phyloP scores from a whole-genome alignment of 805 yeast genomes.

The Nakazawaea populi region DNA sequence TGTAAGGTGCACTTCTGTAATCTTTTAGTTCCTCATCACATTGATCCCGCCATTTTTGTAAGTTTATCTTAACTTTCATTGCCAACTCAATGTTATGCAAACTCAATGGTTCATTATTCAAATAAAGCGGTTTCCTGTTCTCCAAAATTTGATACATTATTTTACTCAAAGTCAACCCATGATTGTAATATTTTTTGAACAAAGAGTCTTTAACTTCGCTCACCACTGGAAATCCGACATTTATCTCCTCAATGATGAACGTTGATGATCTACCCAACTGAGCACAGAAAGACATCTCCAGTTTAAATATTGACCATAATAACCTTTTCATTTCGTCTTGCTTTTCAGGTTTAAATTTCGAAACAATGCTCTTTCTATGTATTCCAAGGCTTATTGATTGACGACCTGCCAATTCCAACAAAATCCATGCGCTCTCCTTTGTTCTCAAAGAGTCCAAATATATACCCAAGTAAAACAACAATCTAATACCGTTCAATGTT shows the following conservation, averaged over 20 bases:
- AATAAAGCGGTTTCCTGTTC: slow-evolving; percentile 26
- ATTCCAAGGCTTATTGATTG: slow-evolving; percentile 45
- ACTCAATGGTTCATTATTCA: slow-evolving; percentile 32
- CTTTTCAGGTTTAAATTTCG: slow-evolving; percentile 25
- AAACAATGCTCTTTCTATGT: slow-evolving; percentile 32
- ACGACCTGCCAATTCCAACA: slow-evolving; percentile 39
- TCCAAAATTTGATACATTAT: slow-evolving; percentile 34
- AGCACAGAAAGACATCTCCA: slow-evolving; percentile 34
- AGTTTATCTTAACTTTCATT: slow-evolving; percentile 26
- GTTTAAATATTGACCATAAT: slow-evolving; percentile 40
- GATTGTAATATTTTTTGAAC: slow-evolving; percentile 25
- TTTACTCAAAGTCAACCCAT: slow-evolving; percentile 29
- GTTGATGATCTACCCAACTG: slow-evolving; percentile 41
- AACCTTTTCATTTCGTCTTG: slow-evolving; percentile 34
- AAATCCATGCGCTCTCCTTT: slow-evolving; percentile 42
- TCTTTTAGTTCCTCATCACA: slow-evolving; percentile 27
- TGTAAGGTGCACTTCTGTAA: slow-evolving; percentile 24
- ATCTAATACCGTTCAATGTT: slow-evolving; percentile 36
- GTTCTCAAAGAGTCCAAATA: slow-evolving; percentile 38
- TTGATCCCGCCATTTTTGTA: slow-evolving; percentile 28
- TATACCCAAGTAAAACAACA: slow-evolving; percentile 34
- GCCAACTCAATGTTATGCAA: slow-evolving; percentile 34
- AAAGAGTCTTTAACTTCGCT: slow-evolving; percentile 24
- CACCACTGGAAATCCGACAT: slow-evolving; percentile 31
- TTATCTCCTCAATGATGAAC: slow-evolving; percentile 39